Conservation (phyloP, 345 rosid genomes). For the Citropsis articulata region DNA sequence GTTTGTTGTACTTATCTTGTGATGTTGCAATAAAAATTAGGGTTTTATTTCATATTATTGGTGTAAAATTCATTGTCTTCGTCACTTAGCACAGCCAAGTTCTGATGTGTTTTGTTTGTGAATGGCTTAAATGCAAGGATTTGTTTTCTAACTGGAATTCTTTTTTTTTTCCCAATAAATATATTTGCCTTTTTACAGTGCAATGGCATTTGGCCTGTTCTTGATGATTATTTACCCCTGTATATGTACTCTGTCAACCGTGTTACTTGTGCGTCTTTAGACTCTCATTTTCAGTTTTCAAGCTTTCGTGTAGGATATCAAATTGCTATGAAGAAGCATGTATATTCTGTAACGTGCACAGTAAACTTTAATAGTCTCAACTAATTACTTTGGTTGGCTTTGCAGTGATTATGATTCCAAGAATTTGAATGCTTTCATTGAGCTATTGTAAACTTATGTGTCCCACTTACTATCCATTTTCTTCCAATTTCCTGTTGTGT, state of each 20-base stretch:
- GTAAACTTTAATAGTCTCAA: background rate
- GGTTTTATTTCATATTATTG: background rate
- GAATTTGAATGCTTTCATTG: background rate
- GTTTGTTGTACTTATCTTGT: background rate
- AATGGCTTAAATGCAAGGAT: background rate
- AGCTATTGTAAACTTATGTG: background rate
- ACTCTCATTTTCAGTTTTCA: background rate
- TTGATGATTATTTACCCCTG: background rate
- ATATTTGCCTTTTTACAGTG: background rate
- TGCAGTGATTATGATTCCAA: background rate
- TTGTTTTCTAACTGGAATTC: background rate
- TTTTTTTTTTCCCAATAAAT: background rate
- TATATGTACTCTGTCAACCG: background rate
- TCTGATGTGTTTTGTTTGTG: background rate
- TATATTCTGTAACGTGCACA: background rate
- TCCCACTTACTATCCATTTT: background rate
- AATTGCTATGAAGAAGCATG: background rate
- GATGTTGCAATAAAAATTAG: background rate
- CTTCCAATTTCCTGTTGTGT: background rate
- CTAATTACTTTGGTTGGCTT: background rate
- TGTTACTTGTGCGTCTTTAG: background rate
- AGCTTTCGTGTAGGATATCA: background rate
- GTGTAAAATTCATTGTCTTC: background rate
- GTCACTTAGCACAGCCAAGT: background rate
- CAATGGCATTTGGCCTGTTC: background rate